A percentile compares a stretch with the other conserved stretches of the same genome.
Evolutionary conservation across 768 basidiomycete genomes (phyloP).

Genomic region (Tephrocybe sp.): DNA sequence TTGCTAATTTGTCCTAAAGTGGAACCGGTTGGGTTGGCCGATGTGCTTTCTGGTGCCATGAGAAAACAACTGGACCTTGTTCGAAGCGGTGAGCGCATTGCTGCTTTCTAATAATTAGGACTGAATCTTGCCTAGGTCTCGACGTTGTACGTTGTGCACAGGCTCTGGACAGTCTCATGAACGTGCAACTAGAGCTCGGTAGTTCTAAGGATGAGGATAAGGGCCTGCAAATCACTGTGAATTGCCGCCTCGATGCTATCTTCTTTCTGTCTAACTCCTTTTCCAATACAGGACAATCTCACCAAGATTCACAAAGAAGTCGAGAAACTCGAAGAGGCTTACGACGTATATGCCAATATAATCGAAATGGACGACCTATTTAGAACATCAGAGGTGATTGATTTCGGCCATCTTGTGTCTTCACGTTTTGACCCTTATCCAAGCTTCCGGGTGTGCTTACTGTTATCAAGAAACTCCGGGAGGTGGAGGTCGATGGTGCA

Average conservation of each 20-base stretch:
- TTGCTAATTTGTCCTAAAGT: conserved; percentile 25
- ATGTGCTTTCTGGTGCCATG: conserved; percentile 17
- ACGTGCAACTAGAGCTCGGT: not conserved
- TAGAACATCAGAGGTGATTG: conserved; percentile 8
- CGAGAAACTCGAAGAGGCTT: conserved; percentile 19
- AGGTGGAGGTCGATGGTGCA: conserved; percentile 21
- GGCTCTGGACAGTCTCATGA: conserved; percentile 6
- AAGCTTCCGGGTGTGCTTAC: conserved; percentile 28
- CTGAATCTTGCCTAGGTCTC: conserved; percentile 1
- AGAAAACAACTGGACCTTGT: conserved; percentile 12
- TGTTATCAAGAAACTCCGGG: conserved; percentile 17
- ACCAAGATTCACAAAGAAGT: conserved; percentile 8
- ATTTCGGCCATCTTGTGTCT: not conserved
- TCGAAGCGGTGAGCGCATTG: conserved; percentile 6
- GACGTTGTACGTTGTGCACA: conserved; percentile 1
- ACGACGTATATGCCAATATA: conserved; percentile 16
- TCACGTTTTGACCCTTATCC: not conserved
- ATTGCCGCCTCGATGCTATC: no score
- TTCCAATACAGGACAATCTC: conserved; percentile 5
- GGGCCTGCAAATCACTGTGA: not conserved
- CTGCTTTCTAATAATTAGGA: no score
- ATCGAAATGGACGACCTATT: conserved; percentile 7
- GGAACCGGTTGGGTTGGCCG: conserved; percentile 24
- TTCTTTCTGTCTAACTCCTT: no score
- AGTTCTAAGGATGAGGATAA: conserved; percentile 1